These are phyloP conservation scores for Brassica cretica DNA, from an alignment of 345 rosid genomes.

Conservation along the genomic window DNA sequence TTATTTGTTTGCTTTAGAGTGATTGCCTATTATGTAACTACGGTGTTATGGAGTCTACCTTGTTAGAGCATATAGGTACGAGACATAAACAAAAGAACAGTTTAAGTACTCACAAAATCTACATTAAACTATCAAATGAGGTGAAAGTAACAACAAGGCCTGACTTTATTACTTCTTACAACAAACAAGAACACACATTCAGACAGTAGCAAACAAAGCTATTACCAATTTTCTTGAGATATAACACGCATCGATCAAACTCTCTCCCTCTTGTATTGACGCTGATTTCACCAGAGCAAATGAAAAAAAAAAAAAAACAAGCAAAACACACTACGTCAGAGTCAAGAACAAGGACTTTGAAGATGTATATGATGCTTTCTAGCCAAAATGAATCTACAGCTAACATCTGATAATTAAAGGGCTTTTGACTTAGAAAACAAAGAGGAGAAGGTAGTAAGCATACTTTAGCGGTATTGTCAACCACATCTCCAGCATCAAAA, in stretches of 20 bases:
- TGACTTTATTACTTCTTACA: conserved; percentile 7
- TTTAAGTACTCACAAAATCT: neutral
- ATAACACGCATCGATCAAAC: neutral
- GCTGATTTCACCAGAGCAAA: conserved; percentile 23
- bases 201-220: conserved; percentile 2
- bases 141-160: conserved; percentile 4
- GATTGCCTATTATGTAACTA: neutral
- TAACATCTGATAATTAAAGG: neutral
- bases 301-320: neutral
- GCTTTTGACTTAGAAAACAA: neutral
- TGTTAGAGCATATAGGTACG: neutral
- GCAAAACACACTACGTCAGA: conserved; percentile 6
- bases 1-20: neutral
- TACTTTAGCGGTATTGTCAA: conserved; percentile 22
- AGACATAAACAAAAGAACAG: neutral
- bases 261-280: neutral
- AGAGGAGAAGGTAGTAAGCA: neutral
- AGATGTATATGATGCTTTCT: neutral
- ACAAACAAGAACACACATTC: neutral
- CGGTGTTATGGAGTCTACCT: neutral
- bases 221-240: conserved; percentile 3
- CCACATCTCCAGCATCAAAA: conserved; percentile 25
- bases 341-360: neutral
- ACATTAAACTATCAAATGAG: neutral
- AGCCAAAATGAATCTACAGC: conserved; percentile 1